phyloP scores from a whole-genome alignment of 768 basidiomycete species.

The Pleurotus cornucopiae region DNA sequence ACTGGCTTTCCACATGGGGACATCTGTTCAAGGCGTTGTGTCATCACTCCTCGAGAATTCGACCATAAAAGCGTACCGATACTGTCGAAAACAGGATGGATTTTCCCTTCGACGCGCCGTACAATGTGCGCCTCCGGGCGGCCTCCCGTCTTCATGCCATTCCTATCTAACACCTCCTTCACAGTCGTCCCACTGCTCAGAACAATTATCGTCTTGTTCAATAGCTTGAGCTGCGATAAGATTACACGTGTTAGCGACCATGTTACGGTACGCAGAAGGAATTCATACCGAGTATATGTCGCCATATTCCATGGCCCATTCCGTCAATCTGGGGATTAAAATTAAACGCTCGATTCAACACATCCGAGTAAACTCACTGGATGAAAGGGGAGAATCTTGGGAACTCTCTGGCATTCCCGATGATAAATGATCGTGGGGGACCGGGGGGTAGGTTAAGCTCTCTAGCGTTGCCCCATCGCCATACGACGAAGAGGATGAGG shows the following conservation, averaged over 20 bases:
- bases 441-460: conserved; percentile 17
- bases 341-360: not conserved
- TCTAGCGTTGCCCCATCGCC: too few relatives aligned
- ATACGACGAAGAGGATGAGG: too few relatives aligned
- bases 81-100: too few relatives aligned
- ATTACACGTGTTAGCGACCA: not conserved
- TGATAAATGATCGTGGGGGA: conserved; percentile 16
- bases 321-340: conserved; percentile 2
- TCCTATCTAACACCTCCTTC: conserved; percentile 20
- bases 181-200: conserved; percentile 16
- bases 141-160: conserved; percentile 4
- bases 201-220: conserved; percentile 18
- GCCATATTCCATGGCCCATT: conserved; percentile 14
- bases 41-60: too few relatives aligned
- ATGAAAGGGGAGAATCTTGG: conserved; percentile 6
- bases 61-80: too few relatives aligned
- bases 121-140: too few relatives aligned
- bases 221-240: conserved; percentile 14
- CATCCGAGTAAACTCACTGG: not conserved
- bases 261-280: not conserved
- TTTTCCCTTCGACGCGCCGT: too few relatives aligned
- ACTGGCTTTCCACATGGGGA: too few relatives aligned
- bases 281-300: conserved; percentile 11
- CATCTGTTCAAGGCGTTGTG: too few relatives aligned
- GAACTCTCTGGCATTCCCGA: conserved; percentile 17